These are phyloP conservation scores for Claviceps humidiphila DNA, from an alignment of 2,329 filamentous ascomycete genomes.

Conservation along the genomic window DNA sequence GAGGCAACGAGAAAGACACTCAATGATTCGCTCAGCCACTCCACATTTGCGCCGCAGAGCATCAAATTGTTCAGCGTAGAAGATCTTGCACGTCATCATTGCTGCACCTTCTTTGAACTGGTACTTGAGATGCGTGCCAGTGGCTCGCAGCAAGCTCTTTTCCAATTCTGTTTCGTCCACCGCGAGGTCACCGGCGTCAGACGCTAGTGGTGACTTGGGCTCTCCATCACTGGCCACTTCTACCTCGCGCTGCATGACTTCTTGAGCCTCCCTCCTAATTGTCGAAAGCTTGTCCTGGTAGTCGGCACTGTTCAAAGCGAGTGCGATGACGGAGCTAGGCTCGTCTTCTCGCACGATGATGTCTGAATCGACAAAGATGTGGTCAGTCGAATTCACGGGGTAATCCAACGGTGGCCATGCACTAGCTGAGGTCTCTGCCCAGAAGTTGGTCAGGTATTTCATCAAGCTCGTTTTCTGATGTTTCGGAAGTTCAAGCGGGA, in stretches of 20 bases:
- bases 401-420: constrained; percentile 91
- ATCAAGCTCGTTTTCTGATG: constrained; percentile 88
- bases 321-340: constrained; percentile 88
- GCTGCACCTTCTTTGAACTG: constrained; percentile 91
- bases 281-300: constrained; percentile 68
- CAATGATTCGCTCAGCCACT: constrained; percentile 83
- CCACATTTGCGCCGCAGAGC: constrained; percentile 86
- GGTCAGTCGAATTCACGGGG: constrained; percentile 73
- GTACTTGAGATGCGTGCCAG: constrained; percentile 89
- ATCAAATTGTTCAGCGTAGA: constrained; percentile 96
- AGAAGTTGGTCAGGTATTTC: constrained; percentile 94
- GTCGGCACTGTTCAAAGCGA: constrained; percentile 77
- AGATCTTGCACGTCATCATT: constrained; percentile 94
- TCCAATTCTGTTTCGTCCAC: constrained; percentile 64
- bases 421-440: constrained; percentile 93
- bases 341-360: constrained; percentile 97
- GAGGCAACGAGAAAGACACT: constrained; percentile 85
- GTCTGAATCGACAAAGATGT: constrained; percentile 93
- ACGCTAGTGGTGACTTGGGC: constrained; percentile 16
- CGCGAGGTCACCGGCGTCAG: constrained; percentile 25
- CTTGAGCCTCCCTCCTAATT: constrained; percentile 42
- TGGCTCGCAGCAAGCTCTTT: constrained; percentile 68
- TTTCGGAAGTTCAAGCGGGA: constrained; percentile 66
- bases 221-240: constrained; percentile 18
- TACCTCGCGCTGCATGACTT: constrained; percentile 25